Percentiles rank a stretch among this genome's conserved stretches.
Evolutionary conservation across 176 grass and related monocot species (phyloP).

Genomic region (Avena eriantha): DNA sequence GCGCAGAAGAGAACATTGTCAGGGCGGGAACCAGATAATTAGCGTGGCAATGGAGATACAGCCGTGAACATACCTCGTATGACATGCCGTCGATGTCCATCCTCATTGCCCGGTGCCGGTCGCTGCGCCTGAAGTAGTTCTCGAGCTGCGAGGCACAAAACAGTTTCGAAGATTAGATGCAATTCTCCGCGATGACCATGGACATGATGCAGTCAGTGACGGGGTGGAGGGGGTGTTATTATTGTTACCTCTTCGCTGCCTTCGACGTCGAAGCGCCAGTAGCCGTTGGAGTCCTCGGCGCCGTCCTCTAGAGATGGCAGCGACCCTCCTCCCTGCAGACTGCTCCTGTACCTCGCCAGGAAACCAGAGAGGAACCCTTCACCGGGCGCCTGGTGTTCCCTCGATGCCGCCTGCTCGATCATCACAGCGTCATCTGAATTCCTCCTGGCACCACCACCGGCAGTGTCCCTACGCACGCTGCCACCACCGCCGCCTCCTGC

Average conservation of each 20-base stretch:
- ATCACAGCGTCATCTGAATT: slow-evolving; percentile 33
- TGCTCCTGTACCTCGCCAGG: slow-evolving; percentile 50
- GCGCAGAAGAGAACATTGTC: not conserved
- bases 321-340: slow-evolving; percentile 39
- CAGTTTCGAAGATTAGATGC: slow-evolving; percentile 2
- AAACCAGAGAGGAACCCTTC: slow-evolving; percentile 53
- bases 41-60: not conserved
- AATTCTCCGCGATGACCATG: not conserved
- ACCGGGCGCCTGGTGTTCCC: slow-evolving; percentile 20
- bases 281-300: slow-evolving; percentile 55
- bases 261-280: slow-evolving; percentile 63
- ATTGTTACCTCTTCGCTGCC: slow-evolving; percentile 58
- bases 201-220: not conserved
- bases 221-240: not conserved
- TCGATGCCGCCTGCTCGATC: slow-evolving; percentile 39
- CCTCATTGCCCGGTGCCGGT: slow-evolving; percentile 82
- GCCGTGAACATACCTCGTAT: slow-evolving; percentile 67
- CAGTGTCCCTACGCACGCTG: slow-evolving; percentile 9
- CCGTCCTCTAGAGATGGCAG: slow-evolving; percentile 38
- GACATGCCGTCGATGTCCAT: slow-evolving; percentile 96
- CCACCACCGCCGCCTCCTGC: not conserved
- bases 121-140: slow-evolving; percentile 58
- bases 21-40: not conserved
- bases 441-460: slow-evolving; percentile 30
- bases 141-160: slow-evolving; percentile 49